Percentiles rank a stretch among this genome's conserved stretches.
These are phyloP conservation scores for Sugiyamaella neomexicana DNA, from an alignment of 1,139 yeast species.

Conservation along the genomic window DNA sequence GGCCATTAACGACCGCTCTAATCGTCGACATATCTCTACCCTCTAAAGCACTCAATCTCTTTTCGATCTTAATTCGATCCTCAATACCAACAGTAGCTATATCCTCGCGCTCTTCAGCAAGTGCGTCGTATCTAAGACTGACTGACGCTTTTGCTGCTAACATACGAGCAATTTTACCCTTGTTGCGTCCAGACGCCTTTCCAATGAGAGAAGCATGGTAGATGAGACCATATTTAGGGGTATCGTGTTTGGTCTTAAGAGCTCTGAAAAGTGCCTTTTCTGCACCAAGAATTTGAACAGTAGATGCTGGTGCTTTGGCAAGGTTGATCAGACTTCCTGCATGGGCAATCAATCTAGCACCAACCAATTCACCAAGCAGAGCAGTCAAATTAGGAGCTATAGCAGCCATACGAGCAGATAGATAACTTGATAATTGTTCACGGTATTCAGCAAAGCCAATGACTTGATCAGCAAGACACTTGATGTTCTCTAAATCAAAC, in stretches of 20 bases:
- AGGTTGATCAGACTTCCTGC: conserved; percentile 92
- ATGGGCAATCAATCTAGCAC: conserved; percentile 97
- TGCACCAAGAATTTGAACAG: conserved; percentile 98
- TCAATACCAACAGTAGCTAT: conserved; percentile 91
- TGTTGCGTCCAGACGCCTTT: conserved; percentile 95
- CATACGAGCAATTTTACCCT: conserved; percentile 98
- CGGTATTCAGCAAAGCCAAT: conserved; percentile 94
- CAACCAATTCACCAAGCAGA: conserved; percentile 95
- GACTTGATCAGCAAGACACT: conserved; percentile 89
- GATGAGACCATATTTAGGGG: conserved; percentile 96
- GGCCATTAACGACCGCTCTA: conserved; percentile 40
- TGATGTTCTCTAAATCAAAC: conserved; percentile 80
- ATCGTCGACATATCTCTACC: conserved; percentile 60
- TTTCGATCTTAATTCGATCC: conserved; percentile 90
- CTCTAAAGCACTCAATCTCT: conserved; percentile 90
- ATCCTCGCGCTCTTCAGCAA: conserved; percentile 90
- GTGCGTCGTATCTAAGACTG: conserved; percentile 92
- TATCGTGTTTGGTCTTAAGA: conserved; percentile 94
- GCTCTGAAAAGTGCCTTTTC: conserved; percentile 99
- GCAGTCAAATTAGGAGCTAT: conserved; percentile 97
- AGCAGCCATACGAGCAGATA: conserved; percentile 93
- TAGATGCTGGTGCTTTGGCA: conserved; percentile 98
- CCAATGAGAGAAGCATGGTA: conserved; percentile 98
- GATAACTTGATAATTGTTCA: conserved; percentile 84
- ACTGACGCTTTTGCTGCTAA: conserved; percentile 98